Evolutionary conservation across 1,284 basidiomycete genomes (phyloP).

Genomic region (Fistulina hepatica): DNA sequence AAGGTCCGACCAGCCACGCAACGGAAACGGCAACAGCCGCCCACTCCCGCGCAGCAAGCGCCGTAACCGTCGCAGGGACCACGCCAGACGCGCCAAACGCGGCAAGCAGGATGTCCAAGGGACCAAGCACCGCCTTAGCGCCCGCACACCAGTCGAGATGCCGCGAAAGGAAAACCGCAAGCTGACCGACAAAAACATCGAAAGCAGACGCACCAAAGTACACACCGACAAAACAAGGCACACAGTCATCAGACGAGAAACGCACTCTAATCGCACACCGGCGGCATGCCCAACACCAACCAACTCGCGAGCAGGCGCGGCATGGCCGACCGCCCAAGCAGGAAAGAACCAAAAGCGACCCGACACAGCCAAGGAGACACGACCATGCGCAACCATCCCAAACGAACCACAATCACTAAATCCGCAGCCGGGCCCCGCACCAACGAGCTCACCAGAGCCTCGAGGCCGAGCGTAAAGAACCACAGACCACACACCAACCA

Average conservation of each 20-base stretch:
- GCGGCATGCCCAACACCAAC: conserved; percentile 36
- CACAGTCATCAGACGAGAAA: conserved; percentile 17
- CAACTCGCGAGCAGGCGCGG: conserved; percentile 31
- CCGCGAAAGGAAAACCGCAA: conserved; percentile 10
- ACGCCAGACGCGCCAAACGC: conserved; percentile 39
- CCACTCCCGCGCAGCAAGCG: conserved; percentile 2
- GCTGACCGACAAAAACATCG: conserved; percentile 4
- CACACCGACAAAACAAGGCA: conserved; percentile 20
- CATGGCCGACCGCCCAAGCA: conserved; percentile 57
- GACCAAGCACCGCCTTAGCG: conserved; percentile 42
- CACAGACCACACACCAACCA: conserved; percentile 43
- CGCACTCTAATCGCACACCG: conserved; percentile 19
- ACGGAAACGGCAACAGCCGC: conserved; percentile 19
- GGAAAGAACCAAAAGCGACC: conserved; percentile 67
- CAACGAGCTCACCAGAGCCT: conserved; percentile 24
- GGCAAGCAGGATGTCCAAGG: conserved; percentile 46
- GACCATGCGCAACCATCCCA: background rate
- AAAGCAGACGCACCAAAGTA: conserved; percentile 14
- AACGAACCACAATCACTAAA: conserved; percentile 10
- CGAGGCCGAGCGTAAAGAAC: conserved; percentile 37
- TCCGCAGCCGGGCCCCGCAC: conserved; percentile 21
- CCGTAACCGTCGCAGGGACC: conserved; percentile 40
- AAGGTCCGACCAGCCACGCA: conserved; percentile 3
- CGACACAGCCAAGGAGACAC: conserved; percentile 18
- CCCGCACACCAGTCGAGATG: conserved; percentile 49